These are phyloP conservation scores for Stenocarpella maydis DNA, from an alignment of 2,329 filamentous ascomycete genomes.

Conservation along the genomic window DNA sequence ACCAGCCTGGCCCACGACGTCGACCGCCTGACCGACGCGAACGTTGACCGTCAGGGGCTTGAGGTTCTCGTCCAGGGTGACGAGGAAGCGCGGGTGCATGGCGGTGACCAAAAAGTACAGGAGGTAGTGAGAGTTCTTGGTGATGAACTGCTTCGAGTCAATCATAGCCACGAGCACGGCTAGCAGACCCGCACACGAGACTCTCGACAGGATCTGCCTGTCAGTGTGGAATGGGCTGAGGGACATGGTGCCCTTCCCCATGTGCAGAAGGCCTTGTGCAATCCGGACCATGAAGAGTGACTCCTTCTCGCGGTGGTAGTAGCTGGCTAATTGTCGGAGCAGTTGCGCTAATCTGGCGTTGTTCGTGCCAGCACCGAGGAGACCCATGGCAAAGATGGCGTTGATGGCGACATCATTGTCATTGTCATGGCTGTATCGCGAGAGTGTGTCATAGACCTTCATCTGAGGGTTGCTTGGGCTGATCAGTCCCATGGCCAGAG, in stretches of 20 bases:
- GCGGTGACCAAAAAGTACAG: conserved; percentile 97
- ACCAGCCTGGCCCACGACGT: conserved; percentile 96
- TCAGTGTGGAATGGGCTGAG: conserved; percentile 99
- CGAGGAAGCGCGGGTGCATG: conserved; percentile 95
- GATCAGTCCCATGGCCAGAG: conserved; percentile 94
- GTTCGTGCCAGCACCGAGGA: conserved; percentile 95
- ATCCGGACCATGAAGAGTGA: conserved; percentile 99
- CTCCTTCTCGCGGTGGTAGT: conserved; percentile 97
- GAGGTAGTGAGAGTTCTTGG: conserved; percentile 80
- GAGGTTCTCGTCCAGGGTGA: conserved; percentile 93
- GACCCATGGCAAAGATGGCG: conserved; percentile 98
- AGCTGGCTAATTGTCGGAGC: conserved; percentile 92
- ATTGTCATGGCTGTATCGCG: conserved; percentile 97
- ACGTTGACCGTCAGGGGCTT: conserved; percentile 96
- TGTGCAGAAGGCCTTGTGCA: conserved; percentile 94
- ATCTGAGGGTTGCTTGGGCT: conserved; percentile 99
- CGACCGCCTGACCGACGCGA: conserved; percentile 95
- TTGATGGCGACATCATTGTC: conserved; percentile 98
- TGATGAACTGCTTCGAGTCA: conserved; percentile 87
- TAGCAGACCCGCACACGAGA: conserved; percentile 87
- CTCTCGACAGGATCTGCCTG: conserved; percentile 91
- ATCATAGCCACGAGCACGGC: conserved; percentile 93
- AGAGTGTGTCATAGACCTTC: conserved; percentile 99
- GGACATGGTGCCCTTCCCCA: conserved; percentile 97
- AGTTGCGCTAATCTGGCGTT: conserved; percentile 96